A percentile compares a stretch with the other conserved stretches of the same genome.
These are phyloP conservation scores for Termitomyces sp. DNA, from an alignment of 768 basidiomycete species.

Conservation along the genomic window DNA sequence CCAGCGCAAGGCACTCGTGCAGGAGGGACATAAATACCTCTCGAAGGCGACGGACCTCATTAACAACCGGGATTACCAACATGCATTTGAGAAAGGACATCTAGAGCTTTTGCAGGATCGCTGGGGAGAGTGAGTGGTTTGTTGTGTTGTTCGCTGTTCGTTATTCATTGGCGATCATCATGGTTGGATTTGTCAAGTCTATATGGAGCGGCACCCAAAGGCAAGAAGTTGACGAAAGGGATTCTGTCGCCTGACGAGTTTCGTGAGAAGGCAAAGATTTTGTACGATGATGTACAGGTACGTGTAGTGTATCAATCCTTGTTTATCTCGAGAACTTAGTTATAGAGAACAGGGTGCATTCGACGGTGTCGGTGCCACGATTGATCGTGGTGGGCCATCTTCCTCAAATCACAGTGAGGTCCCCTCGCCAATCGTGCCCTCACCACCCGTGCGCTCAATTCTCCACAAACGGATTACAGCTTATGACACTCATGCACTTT, in stretches of 20 bases:
- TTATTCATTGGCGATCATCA: not conserved
- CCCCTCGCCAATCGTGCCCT: not conserved
- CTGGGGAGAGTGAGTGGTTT: slow-evolving; percentile 18
- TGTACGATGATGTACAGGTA: slow-evolving; percentile 19
- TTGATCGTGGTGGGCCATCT: slow-evolving; percentile 10
- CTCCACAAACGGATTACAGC: too few relatives aligned
- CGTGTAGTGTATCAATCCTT: not conserved
- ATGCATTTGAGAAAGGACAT: slow-evolving; percentile 15
- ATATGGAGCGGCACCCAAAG: slow-evolving; percentile 18
- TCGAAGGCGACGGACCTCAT: slow-evolving; percentile 18
- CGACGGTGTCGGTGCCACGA: slow-evolving; percentile 2
- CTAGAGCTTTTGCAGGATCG: slow-evolving; percentile 17
- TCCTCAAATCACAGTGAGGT: slow-evolving; percentile 6
- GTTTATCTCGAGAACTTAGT: not conserved
- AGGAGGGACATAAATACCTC: slow-evolving; percentile 19
- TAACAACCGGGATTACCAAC: slow-evolving; percentile 17
- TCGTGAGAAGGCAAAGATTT: slow-evolving; percentile 14
- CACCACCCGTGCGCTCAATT: slow-evolving; percentile 3
- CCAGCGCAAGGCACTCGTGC: slow-evolving; percentile 14
- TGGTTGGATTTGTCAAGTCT: slow-evolving; percentile 10
- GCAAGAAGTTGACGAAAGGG: slow-evolving; percentile 21
- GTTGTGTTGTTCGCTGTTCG: not conserved
- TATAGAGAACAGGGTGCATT: slow-evolving; percentile 7
- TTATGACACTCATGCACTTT: not conserved
- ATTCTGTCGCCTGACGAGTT: slow-evolving; percentile 17